These are phyloP conservation scores for Podospora pseudopauciseta DNA, from an alignment of 495 filamentous ascomycete species.

Conservation along the genomic window DNA sequence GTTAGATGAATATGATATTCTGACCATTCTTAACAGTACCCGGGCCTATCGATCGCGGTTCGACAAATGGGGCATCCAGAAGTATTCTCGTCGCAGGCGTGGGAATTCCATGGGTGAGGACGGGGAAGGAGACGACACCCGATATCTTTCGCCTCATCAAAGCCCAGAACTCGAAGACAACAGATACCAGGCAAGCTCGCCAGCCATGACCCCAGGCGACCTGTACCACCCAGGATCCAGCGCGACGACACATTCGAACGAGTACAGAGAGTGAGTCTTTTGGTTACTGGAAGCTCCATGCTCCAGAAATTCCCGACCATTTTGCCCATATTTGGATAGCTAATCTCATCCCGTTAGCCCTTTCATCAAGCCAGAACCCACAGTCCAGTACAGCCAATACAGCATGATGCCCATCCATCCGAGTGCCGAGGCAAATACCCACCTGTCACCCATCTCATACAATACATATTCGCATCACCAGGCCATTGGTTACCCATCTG, in stretches of 20 bases:
- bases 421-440: background rate
- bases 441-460: background rate
- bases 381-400: background rate
- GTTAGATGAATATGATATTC: background rate
- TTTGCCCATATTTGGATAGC: background rate
- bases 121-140: conserved; percentile 8
- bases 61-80: conserved; percentile 43
- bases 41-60: conserved; percentile 46
- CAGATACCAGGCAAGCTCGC: background rate
- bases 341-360: background rate
- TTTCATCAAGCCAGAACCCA: background rate
- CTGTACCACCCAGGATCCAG: background rate
- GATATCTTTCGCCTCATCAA: conserved; percentile 7
- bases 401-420: background rate
- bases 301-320: background rate
- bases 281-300: background rate
- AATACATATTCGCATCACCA: background rate
- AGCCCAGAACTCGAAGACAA: conserved; percentile 4
- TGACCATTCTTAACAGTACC: conserved; percentile 21
- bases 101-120: conserved; percentile 15
- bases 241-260: background rate
- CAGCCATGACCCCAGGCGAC: background rate
- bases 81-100: conserved; percentile 41
- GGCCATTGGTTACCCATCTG: background rate
- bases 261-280: background rate